A percentile compares a stretch with the other conserved stretches of the same genome.
These are phyloP conservation scores for Penicillium fuscoglaucum DNA, from an alignment of 2,329 filamentous ascomycete genomes.

Conservation along the genomic window DNA sequence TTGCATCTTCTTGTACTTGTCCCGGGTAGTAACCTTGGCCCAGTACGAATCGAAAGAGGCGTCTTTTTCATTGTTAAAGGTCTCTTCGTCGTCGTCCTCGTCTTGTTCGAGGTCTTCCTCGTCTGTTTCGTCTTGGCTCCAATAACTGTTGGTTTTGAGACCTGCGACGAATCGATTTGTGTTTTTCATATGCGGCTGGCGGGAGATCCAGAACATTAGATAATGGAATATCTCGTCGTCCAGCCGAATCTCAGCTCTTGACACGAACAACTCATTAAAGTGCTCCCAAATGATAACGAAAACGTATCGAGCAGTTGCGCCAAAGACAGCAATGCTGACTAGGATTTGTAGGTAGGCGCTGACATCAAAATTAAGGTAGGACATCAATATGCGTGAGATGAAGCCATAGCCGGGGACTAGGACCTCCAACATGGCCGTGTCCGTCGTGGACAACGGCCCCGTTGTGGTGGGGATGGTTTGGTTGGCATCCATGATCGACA, in stretches of 20 bases:
- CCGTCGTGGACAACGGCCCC: slow-evolving; percentile 19
- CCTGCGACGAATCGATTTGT: slow-evolving; percentile 66
- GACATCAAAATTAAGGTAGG: slow-evolving; percentile 62
- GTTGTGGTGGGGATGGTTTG: slow-evolving; percentile 15
- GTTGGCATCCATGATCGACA: slow-evolving; percentile 22
- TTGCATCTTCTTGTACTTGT: slow-evolving; percentile 38
- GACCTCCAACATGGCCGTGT: slow-evolving; percentile 53
- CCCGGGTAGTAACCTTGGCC: slow-evolving; percentile 40
- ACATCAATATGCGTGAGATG: slow-evolving; percentile 54
- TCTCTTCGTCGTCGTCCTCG: slow-evolving; percentile 33
- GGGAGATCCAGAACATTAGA: slow-evolving; percentile 67
- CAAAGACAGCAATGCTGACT: slow-evolving; percentile 51
- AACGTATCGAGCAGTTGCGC: slow-evolving; percentile 56
- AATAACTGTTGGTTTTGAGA: slow-evolving; percentile 53
- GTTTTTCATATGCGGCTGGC: slow-evolving; percentile 60
- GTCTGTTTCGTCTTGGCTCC: slow-evolving; percentile 23
- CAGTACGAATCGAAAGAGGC: slow-evolving; percentile 45
- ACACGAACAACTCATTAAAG: slow-evolving; percentile 60
- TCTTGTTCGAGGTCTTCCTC: slow-evolving; percentile 21
- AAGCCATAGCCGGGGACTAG: slow-evolving; percentile 67
- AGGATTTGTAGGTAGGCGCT: slow-evolving; percentile 63
- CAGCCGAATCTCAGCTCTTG: slow-evolving; percentile 63
- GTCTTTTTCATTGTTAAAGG: slow-evolving; percentile 37
- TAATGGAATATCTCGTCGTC: slow-evolving; percentile 75
- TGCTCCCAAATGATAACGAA: slow-evolving; percentile 50